phyloP scores from a whole-genome alignment of 2,329 filamentous ascomycete species.

The Purpureocillium takamizusanense region DNA sequence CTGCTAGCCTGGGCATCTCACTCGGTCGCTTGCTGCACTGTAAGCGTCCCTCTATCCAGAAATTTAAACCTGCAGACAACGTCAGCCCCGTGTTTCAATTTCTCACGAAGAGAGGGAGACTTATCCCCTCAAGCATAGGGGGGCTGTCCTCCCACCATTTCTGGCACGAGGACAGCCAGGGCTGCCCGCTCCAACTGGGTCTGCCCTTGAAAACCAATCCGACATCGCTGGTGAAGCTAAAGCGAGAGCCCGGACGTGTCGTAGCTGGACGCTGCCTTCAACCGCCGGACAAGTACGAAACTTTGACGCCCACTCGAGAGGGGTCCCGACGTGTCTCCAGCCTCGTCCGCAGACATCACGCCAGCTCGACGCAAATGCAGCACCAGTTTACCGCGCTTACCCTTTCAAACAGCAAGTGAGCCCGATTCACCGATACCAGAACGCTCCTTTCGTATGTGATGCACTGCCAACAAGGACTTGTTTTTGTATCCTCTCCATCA shows the following conservation, averaged over 20 bases:
- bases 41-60: not conserved
- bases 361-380: slow-evolving; percentile 3
- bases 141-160: slow-evolving; percentile 42
- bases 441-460: slow-evolving; percentile 64
- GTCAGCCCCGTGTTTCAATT: slow-evolving; percentile 15
- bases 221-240: slow-evolving; percentile 3
- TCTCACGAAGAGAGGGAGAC: slow-evolving; percentile 19
- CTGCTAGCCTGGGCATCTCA: no score
- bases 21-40: not conserved
- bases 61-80: slow-evolving; percentile 10
- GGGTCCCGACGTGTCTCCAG: slow-evolving; percentile 54
- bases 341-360: not conserved
- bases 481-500: slow-evolving; percentile 83
- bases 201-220: slow-evolving; percentile 22
- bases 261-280: not conserved
- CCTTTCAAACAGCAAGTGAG: not conserved
- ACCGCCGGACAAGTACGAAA: slow-evolving; percentile 70
- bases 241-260: not conserved
- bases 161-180: slow-evolving; percentile 41
- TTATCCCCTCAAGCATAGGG: slow-evolving; percentile 39
- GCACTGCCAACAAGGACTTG: slow-evolving; percentile 83
- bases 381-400: no score
- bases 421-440: not conserved
- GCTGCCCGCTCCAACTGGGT: slow-evolving; percentile 28
- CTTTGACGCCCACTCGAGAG: slow-evolving; percentile 92